Evolutionary conservation across 164 flowering plant genomes (phyloP), one percentile per base, ranked within the genome.

Genomic region (Kingdonia uniflora): DNA sequence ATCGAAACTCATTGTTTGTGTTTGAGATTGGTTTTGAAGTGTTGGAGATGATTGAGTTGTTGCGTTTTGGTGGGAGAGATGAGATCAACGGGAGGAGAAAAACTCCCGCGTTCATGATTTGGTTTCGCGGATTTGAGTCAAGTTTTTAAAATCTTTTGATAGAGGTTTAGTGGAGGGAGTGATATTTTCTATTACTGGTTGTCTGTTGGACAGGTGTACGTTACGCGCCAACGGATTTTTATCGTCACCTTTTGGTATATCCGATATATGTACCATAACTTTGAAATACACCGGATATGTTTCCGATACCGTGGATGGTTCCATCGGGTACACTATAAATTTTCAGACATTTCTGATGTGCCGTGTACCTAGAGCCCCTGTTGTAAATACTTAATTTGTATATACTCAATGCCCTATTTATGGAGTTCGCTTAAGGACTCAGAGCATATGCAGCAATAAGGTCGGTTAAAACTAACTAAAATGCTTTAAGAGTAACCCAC

Each of bases 51-150:
- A 42, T 62, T 0, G 58, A 43, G 42, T 41, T 33, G 15, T 44
- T 55, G 26, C 29, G 68, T 2, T 5, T 29, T 19, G 17, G 66
- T 15, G 40, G 51, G 42, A 25, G 55, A 35, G 52, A 54, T 22
- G 4, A 45, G 35, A 74, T 49, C 44, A 57, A 52, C 29, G 71
- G 71, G 57, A 65, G 70, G 48, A 80, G 67, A 26, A 72, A 52
- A 25, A 71, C 74, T 67, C 78, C 69, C 35, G 68, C 64, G 63
- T 44, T 73, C 89, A 82, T 82, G 79, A 74, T 65, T 68, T 21
- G 19, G 7, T 20, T 20, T 13, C 50, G 49, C 43, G 13, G 33
- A n/a, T n/a, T 50, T 19, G 48, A 13, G 11, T 16, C 16, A 0
- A 42, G 16, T 6, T 1, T n/a, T n/a, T 13, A 42, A 37, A 13